Percentiles rank a stretch among this genome's conserved stretches.
Conservation (phyloP, 805 yeast genomes). For the Lipomyces oligophaga region DNA sequence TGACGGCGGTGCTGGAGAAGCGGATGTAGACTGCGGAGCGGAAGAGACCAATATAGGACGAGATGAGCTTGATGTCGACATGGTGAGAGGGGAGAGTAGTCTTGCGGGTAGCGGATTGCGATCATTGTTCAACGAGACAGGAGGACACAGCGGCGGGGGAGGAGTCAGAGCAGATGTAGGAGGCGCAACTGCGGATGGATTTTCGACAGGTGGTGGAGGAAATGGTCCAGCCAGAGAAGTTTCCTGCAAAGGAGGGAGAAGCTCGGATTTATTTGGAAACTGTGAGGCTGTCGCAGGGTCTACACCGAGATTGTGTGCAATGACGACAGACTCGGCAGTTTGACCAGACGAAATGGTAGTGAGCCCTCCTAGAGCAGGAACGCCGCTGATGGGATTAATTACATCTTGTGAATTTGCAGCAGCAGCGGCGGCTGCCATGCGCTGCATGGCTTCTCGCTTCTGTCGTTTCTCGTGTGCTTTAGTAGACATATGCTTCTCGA, state of each 20-base stretch:
- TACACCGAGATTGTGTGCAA: too few relatives aligned
- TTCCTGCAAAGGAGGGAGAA: neutral
- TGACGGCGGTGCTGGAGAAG: too few relatives aligned
- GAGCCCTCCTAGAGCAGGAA: too few relatives aligned
- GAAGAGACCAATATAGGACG: too few relatives aligned
- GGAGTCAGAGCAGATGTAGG: neutral
- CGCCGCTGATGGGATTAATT: too few relatives aligned
- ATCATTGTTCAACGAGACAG: neutral
- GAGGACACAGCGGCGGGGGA: neutral
- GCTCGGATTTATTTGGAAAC: neutral
- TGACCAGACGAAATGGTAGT: too few relatives aligned
- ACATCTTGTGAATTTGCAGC: too few relatives aligned
- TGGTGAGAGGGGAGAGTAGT: neutral
- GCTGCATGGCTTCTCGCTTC: slow-evolving; percentile 26
- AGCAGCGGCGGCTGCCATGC: neutral
- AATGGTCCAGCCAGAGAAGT: neutral
- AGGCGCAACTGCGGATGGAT: neutral
- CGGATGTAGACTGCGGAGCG: too few relatives aligned
- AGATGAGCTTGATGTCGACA: neutral
- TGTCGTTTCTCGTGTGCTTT: slow-evolving; percentile 32
- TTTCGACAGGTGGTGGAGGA: neutral
- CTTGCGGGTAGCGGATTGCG: neutral
- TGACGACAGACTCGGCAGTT: too few relatives aligned
- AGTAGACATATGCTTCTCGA: slow-evolving; percentile 32
- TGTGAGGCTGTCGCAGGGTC: slow-evolving; percentile 1